Conservation (phyloP, 2,329 filamentous ascomycete genomes). For the Metarhizium brunneum region DNA sequence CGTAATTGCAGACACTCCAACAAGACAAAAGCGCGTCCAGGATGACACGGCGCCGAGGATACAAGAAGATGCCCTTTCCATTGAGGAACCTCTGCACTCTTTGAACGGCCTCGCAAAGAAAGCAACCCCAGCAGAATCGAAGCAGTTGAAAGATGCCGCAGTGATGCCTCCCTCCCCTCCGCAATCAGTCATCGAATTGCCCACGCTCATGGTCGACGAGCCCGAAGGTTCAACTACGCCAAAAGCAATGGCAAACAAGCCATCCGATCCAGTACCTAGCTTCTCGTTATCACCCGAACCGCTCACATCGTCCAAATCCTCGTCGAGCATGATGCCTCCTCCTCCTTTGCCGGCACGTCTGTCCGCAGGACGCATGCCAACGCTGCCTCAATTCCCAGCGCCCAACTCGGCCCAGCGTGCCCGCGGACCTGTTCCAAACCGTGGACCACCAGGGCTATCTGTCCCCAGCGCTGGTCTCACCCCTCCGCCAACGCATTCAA, state of each 20-base stretch:
- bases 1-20: slow-evolving; percentile 3
- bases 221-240: slow-evolving; percentile 40
- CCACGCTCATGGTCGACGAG: slow-evolving; percentile 14
- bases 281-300: slow-evolving; percentile 29
- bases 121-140: slow-evolving; percentile 5
- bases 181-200: slow-evolving; percentile 17
- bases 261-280: slow-evolving; percentile 28
- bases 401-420: slow-evolving; percentile 43
- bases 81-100: not conserved
- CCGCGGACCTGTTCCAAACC: slow-evolving; percentile 31
- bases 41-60: slow-evolving; percentile 3
- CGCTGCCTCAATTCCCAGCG: slow-evolving; percentile 38
- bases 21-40: not conserved
- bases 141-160: slow-evolving; percentile 25
- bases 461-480: slow-evolving; percentile 36
- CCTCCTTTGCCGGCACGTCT: slow-evolving; percentile 16
- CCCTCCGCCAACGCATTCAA: slow-evolving; percentile 44
- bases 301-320: slow-evolving; percentile 4
- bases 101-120: not conserved
- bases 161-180: slow-evolving; percentile 30
- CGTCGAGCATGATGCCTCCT: slow-evolving; percentile 22
- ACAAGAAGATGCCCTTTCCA: not conserved
- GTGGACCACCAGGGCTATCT: slow-evolving; percentile 18
- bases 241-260: slow-evolving; percentile 28
- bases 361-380: slow-evolving; percentile 22